Percentiles rank a stretch among this genome's conserved stretches.
Evolutionary conservation across 2,329 filamentous ascomycete species (phyloP).

Genomic region (Graphiopsis chlorocephala): DNA sequence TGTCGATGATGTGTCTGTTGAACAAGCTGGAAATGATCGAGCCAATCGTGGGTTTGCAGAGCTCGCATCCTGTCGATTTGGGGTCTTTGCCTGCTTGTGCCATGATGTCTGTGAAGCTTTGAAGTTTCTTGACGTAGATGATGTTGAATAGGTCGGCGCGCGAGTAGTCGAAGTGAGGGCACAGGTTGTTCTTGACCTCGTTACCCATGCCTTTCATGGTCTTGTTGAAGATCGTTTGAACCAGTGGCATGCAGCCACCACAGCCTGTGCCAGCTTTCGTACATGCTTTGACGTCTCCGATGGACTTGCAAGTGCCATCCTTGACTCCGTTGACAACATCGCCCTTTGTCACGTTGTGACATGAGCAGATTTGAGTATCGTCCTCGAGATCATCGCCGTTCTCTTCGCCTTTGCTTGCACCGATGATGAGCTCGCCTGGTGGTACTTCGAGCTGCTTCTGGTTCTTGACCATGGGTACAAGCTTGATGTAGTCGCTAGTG

Average conservation of each 20-base stretch:
- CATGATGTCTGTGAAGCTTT: slow-evolving; percentile 74
- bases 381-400: slow-evolving; percentile 77
- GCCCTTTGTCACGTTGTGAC: slow-evolving; percentile 87
- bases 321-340: slow-evolving; percentile 72
- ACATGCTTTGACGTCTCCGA: slow-evolving; percentile 81
- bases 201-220: slow-evolving; percentile 82
- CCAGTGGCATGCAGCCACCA: slow-evolving; percentile 84
- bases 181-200: slow-evolving; percentile 83
- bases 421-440: slow-evolving; percentile 79
- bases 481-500: slow-evolving; percentile 83
- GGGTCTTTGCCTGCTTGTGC: slow-evolving; percentile 68
- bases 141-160: slow-evolving; percentile 90
- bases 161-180: slow-evolving; percentile 78
- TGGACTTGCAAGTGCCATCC: slow-evolving; percentile 74
- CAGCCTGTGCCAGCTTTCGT: slow-evolving; percentile 91
- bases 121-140: slow-evolving; percentile 74
- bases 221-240: slow-evolving; percentile 86
- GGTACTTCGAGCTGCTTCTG: slow-evolving; percentile 75
- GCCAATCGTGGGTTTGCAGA: slow-evolving; percentile 78
- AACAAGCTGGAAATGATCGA: slow-evolving; percentile 79
- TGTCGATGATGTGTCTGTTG: slow-evolving; percentile 79
- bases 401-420: slow-evolving; percentile 69
- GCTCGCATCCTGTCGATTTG: slow-evolving; percentile 75
- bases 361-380: slow-evolving; percentile 87
- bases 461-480: slow-evolving; percentile 82